Base-by-base conservation (phyloP, 2,329 filamentous ascomycete species). In the Fusarium odoratissimum region DNA sequence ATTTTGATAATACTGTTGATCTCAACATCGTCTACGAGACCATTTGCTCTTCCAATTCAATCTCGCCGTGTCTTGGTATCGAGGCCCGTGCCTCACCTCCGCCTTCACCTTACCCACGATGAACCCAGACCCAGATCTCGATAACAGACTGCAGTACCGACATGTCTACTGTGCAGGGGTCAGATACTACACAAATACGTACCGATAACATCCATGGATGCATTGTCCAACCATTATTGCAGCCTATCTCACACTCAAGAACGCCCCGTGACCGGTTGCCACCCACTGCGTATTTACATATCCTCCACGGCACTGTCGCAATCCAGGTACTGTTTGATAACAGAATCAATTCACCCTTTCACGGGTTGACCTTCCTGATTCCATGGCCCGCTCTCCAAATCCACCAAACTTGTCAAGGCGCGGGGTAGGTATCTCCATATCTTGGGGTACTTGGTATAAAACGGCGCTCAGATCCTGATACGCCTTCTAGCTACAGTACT, bases 281-380 rank as follows among this genome's bases (percentile, higher is more conserved):
- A 45, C 23, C 40, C 52, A 52, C 28, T 54, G 49, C 13, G 13
- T 35, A 30, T 37, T 23, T 21, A 28, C 14, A 28, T 40, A 30
- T 42, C 21, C 38, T 64, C 11, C 37, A 44, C 16, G 31, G 19
- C 6, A 38, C 30, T 25, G 25, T 33, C 52, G n/a, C 31, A 10
- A 30, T 48, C 35, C 38, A 63, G 35, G 40, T 46, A 48, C 25
- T 52, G 23, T 45, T 55, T 52, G 41, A 52, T 38, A 51, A 69
- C 38, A 49, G 42, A 56, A 38, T 48, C 23, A 41, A 30, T 45
- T 38, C 17, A 35, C 40, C 35, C 40, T 58, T 44, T 48, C 33
- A 38, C 70, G 70, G 70, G 66, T 62, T 72, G 42, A 65, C 70
- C 44, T 72, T 72, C 70, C 70, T 71, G 46, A 71, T 73, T 62